A percentile compares a stretch with the other conserved stretches of the same genome.
Evolutionary conservation across 129 eudicot genomes (phyloP).

Genomic region (Lonicera japonica): DNA sequence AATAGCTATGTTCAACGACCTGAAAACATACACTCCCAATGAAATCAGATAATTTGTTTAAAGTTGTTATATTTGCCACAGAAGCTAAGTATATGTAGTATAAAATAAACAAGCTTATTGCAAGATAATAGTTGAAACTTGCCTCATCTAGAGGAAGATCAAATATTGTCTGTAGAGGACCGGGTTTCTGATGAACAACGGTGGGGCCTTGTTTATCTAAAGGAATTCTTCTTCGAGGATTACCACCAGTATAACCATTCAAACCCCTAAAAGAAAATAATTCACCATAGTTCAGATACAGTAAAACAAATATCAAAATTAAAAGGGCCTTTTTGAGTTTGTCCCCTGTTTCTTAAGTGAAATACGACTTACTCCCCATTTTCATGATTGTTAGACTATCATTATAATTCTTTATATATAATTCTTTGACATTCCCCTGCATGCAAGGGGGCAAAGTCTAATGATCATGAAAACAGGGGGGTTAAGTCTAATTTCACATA

Average conservation of each 20-base stretch:
- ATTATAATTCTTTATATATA: no score
- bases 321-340: no score
- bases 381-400: no score
- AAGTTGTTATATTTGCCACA: background rate
- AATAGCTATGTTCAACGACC: constrained; percentile 90
- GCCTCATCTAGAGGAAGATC: constrained; percentile 89
- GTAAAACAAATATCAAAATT: background rate
- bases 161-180: constrained; percentile 89
- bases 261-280: constrained; percentile 40
- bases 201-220: constrained; percentile 59
- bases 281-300: constrained; percentile 1
- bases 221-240: constrained; percentile 48
- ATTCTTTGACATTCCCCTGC: no score
- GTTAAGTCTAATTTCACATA: no score
- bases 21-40: constrained; percentile 23
- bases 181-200: constrained; percentile 90
- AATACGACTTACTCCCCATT: no score
- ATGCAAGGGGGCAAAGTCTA: no score
- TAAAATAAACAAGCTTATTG: background rate
- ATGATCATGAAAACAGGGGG: no score
- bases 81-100: background rate
- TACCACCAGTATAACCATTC: constrained; percentile 75
- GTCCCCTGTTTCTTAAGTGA: no score
- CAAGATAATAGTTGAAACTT: constrained; percentile 17
- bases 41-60: background rate